A percentile compares a stretch with the other conserved stretches of the same genome.
Evolutionary conservation across 257 asterid genomes (phyloP).

Genomic region (Hygrophila difformis): DNA sequence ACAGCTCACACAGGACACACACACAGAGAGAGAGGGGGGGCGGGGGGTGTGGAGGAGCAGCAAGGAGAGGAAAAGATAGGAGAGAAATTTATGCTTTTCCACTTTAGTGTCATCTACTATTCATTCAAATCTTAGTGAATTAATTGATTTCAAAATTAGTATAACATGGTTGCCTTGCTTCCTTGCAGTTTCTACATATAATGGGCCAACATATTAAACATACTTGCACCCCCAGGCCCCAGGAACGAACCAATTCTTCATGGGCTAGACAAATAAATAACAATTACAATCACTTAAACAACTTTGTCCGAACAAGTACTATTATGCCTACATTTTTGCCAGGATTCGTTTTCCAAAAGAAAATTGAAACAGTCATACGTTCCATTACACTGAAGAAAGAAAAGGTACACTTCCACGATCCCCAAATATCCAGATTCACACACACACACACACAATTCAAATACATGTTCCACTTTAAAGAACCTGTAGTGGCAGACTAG

Average conservation of each 20-base stretch:
- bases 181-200: too few species aligned
- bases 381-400: not conserved
- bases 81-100: too few species aligned
- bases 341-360: not conserved
- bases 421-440: not conserved
- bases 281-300: not conserved
- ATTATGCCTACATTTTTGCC: not conserved
- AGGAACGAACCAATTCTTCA: too few species aligned
- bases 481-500: constrained; percentile 86
- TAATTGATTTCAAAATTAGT: too few species aligned
- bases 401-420: constrained; percentile 1
- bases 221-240: too few species aligned
- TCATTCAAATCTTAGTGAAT: not conserved
- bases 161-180: too few species aligned
- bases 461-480: not conserved
- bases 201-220: too few species aligned
- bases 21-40: too few species aligned
- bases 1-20: too few species aligned
- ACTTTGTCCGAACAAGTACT: not conserved
- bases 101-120: not conserved
- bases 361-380: not conserved
- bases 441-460: constrained; percentile 4
- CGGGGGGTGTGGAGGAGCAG: too few species aligned
- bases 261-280: not conserved
- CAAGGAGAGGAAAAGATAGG: too few species aligned